Evolutionary conservation across 768 basidiomycete species (phyloP), one percentile per base, ranked within the genome.

Genomic region (Naganishia randhawae): DNA sequence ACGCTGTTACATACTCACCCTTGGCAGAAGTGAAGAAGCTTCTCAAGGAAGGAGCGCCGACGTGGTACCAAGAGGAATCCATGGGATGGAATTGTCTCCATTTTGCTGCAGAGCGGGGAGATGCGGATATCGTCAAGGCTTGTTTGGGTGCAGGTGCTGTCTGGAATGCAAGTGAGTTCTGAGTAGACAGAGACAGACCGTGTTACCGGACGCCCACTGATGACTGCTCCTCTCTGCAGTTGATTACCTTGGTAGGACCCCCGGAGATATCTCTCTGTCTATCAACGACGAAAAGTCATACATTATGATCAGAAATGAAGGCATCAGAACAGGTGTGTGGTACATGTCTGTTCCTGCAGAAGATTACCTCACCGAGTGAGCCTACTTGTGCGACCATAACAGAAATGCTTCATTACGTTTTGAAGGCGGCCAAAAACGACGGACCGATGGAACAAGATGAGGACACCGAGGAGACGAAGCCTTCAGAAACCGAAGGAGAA

Each of bases 191-290:
- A 32, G 66, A 41, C 22, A n/a, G 57, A 25, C 7, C 37, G 35
- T 70, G 39, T 39, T 22, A 27, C 5, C 19, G 37, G 31, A 35
- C 14, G 14, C 11, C 50, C 16, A 35, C 57, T 17, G 11, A 55
- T 61, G 14, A 35, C 50, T 52, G 53, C 14, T 41, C 65, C 41
- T 65, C 65, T 63, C 50, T 7, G 10, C 71, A 89, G 92, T 89
- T 71, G 92, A 96, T 76, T 84, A 87, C 68, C 80, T 87, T 67
- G 85, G 86, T 48, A 86, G 88, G 73, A 95, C 92, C 9, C 91
- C 96, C 0, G 93, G 88, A 10, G 95, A 97, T 73, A 86, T 98
- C 61, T 89, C 92, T 13, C 82, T 92, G 33, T 95, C 92, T 9
- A 84, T 89, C 78, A 94, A 95, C 73, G 85, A 93, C 73, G 80